These are phyloP conservation scores for Boletellus deceptivus DNA, from an alignment of 1,284 basidiomycete species.

Conservation along the genomic window DNA sequence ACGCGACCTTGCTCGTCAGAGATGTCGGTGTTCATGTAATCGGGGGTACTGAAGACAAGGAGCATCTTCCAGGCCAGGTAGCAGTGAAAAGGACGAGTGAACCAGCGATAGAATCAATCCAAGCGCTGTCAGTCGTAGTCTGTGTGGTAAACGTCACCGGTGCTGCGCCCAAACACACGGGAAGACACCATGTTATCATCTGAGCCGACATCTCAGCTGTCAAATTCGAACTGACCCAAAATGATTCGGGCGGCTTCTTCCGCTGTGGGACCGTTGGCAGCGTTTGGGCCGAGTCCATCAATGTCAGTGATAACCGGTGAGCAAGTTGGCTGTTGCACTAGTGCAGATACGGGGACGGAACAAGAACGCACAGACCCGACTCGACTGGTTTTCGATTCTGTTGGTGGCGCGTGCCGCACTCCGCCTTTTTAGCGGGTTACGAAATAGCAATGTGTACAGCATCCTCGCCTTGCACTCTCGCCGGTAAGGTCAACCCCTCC, in stretches of 20 bases:
- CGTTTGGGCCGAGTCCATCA: background rate
- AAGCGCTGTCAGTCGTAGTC: background rate
- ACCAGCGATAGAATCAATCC: background rate
- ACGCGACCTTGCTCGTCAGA: slow-evolving; percentile 18
- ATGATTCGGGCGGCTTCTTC: background rate
- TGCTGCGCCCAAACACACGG: background rate
- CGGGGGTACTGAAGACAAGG: slow-evolving; percentile 25
- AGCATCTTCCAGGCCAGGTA: slow-evolving; percentile 9
- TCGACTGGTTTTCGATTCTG: too few species aligned
- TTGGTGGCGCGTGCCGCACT: too few species aligned
- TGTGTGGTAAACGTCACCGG: background rate
- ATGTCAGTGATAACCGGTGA: too few species aligned
- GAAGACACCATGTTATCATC: slow-evolving; percentile 5
- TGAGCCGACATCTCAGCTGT: slow-evolving; percentile 8
- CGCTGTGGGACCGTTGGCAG: background rate
- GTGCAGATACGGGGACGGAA: too few species aligned
- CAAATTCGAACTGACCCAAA: background rate
- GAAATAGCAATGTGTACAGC: too few species aligned
- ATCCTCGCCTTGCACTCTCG: too few species aligned
- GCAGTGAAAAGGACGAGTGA: background rate
- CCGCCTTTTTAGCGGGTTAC: too few species aligned
- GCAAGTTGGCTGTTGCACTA: too few species aligned
- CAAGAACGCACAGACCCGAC: too few species aligned
- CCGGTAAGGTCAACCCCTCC: too few species aligned
- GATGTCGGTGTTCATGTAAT: slow-evolving; percentile 23